phyloP scores from a whole-genome alignment of 192 early-diverging fungal species.

The Anaeromyces robustus region DNA sequence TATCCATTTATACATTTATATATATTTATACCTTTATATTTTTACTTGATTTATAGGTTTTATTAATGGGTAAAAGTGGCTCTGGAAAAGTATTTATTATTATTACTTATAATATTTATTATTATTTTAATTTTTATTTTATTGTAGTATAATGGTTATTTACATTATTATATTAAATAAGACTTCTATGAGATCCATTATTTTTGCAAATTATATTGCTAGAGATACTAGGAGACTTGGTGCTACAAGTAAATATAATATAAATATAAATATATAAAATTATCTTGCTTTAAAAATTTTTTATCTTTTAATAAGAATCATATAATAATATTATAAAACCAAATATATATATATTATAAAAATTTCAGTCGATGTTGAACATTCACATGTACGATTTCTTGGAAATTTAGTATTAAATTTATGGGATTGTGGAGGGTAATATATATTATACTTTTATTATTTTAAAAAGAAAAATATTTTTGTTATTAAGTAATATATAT shows the following conservation, averaged over 20 bases:
- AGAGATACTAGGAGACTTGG: constrained; percentile 86
- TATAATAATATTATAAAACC: not conserved
- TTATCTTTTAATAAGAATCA: no score
- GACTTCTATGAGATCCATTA: constrained; percentile 97
- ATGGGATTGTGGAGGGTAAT: constrained; percentile 85
- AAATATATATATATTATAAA: not conserved
- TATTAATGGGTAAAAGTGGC: constrained; percentile 94
- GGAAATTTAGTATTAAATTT: constrained; percentile 92
- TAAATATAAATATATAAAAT: not conserved
- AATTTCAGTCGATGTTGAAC: constrained; percentile 79
- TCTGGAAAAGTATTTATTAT: constrained; percentile 30
- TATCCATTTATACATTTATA: no score
- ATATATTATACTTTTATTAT: not conserved
- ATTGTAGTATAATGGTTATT: no score
- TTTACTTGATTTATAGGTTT: constrained; percentile 38
- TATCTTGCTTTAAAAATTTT: no score
- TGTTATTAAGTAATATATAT: no score
- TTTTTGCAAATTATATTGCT: constrained; percentile 95
- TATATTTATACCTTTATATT: no score
- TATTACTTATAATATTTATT: no score
- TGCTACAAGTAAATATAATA: constrained; percentile 60
- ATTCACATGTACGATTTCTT: constrained; percentile 86
- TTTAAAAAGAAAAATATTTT: no score
- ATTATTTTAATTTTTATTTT: no score
- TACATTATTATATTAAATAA: constrained; percentile 19